These are phyloP conservation scores for Niveomyces coronatus DNA, from an alignment of 2,329 filamentous ascomycete genomes.

Conservation along the genomic window DNA sequence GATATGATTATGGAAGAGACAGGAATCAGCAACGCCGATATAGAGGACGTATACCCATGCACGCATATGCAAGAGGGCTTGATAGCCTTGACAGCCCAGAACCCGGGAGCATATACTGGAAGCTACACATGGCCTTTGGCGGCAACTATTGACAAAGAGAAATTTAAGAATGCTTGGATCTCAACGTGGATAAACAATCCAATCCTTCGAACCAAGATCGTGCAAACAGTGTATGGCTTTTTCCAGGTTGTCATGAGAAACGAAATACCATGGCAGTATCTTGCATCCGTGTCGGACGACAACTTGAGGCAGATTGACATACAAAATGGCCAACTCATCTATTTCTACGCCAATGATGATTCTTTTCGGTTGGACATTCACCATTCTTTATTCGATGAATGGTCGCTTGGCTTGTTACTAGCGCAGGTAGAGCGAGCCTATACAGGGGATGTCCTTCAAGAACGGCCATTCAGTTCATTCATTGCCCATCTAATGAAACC, in stretches of 20 bases:
- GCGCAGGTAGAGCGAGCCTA: conserved; percentile 4
- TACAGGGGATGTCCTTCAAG: not conserved
- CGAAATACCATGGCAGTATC: not conserved
- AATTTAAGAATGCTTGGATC: not conserved
- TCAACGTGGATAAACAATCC: not conserved
- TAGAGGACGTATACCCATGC: conserved; percentile 4
- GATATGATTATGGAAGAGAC: not conserved
- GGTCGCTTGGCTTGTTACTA: conserved; percentile 1
- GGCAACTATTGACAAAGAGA: not conserved
- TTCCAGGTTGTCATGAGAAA: conserved; percentile 2
- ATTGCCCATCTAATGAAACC: not conserved
- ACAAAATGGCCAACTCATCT: not conserved
- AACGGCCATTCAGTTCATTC: not conserved
- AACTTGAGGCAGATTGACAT: not conserved
- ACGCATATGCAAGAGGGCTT: conserved; percentile 4
- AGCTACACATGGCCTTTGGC: conserved; percentile 4
- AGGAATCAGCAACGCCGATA: too few relatives aligned
- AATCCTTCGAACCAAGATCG: not conserved
- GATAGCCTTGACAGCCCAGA: conserved; percentile 5
- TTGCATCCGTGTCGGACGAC: not conserved
- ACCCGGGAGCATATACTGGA: conserved; percentile 1
- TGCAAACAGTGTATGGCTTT: not conserved
- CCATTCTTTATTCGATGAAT: conserved; percentile 4
- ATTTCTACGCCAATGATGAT: not conserved
- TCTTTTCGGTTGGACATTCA: conserved; percentile 3